phyloP scores from a whole-genome alignment of 306 rosid genomes.

The Cucumis cinereus region DNA sequence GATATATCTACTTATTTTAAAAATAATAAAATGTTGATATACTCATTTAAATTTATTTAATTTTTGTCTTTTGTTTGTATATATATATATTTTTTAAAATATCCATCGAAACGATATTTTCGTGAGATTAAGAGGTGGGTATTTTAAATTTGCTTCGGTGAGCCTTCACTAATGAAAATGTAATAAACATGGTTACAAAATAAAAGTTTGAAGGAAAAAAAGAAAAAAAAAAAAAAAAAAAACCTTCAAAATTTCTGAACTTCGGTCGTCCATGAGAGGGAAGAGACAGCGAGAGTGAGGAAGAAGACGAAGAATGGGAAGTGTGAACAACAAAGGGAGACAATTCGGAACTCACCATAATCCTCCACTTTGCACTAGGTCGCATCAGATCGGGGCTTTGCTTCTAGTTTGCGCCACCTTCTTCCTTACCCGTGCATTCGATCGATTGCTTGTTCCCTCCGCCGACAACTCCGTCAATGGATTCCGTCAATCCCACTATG shows the following conservation, averaged over 20 bases:
- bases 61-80: too few species aligned
- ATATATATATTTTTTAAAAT: too few species aligned
- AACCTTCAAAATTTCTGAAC: background rate
- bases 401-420: conserved; percentile 44
- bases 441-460: conserved; percentile 30
- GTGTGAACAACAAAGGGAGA: conserved; percentile 34
- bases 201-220: too few species aligned
- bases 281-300: background rate
- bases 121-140: too few species aligned
- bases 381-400: conserved; percentile 72
- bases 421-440: conserved; percentile 51
- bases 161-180: too few species aligned
- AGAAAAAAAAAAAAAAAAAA: background rate
- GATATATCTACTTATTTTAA: too few species aligned
- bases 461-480: conserved; percentile 2
- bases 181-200: too few species aligned
- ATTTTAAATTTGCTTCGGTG: too few species aligned
- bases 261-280: background rate
- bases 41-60: too few species aligned
- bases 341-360: conserved; percentile 25
- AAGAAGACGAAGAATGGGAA: conserved; percentile 24
- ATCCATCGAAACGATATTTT: too few species aligned
- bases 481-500: conserved; percentile 18
- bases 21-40: too few species aligned
- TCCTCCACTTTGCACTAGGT: conserved; percentile 50